Conservation (phyloP, 2,329 filamentous ascomycete species). For the Fusarium xylarioides region DNA sequence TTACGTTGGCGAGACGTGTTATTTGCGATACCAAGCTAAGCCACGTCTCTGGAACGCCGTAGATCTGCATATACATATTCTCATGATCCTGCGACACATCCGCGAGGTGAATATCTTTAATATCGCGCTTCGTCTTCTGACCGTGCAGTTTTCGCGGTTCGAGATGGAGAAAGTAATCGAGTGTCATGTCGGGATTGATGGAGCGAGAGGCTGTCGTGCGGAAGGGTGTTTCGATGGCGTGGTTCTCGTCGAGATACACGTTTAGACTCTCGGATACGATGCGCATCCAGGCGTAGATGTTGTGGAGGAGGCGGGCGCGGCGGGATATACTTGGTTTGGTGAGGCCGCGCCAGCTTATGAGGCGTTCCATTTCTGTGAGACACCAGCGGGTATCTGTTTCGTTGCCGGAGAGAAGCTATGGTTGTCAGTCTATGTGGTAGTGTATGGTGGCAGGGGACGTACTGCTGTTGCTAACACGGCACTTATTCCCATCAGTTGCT, state of each 20-base stretch:
- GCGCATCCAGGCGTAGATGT: conserved; percentile 40
- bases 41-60: conserved; percentile 38
- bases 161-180: conserved; percentile 34
- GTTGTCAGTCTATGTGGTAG: accelerated
- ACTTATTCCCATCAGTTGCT: conserved; percentile 34
- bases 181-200: conserved; percentile 25
- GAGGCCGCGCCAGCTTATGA: conserved; percentile 32
- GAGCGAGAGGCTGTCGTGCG: neutral
- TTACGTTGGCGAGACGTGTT: conserved; percentile 31
- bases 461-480: conserved; percentile 33
- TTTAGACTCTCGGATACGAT: conserved; percentile 37
- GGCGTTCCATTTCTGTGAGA: conserved; percentile 35
- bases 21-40: conserved; percentile 36
- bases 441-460: neutral
- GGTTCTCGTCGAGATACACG: conserved; percentile 25
- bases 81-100: conserved; percentile 29
- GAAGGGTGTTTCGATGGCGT: conserved; percentile 16
- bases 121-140: conserved; percentile 8
- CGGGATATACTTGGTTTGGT: conserved; percentile 34
- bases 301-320: conserved; percentile 30
- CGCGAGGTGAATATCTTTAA: conserved; percentile 32
- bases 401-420: conserved; percentile 23
- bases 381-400: conserved; percentile 30
- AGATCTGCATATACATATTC: conserved; percentile 40
- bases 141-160: conserved; percentile 30